Conservation (phyloP, 176 grass and related monocot genomes). For the Aechmea fasciata region DNA sequence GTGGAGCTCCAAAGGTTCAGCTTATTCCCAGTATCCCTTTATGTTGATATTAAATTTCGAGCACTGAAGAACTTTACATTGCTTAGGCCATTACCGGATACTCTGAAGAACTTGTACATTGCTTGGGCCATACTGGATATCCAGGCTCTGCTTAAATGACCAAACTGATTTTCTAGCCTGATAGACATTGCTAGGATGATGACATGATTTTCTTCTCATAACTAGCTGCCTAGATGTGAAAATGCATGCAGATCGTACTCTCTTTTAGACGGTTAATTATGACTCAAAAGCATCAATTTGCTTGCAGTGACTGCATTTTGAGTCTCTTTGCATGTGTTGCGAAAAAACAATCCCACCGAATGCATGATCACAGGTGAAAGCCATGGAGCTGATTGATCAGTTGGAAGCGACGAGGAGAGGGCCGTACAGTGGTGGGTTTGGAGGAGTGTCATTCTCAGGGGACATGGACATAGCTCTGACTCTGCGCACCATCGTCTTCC, state of each 20-base stretch:
- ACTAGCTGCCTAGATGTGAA: too few species aligned
- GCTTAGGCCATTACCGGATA: background rate
- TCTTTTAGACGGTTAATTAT: too few species aligned
- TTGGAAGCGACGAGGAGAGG: constrained; percentile 64
- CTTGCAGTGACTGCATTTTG: background rate
- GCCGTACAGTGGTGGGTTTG: constrained; percentile 75
- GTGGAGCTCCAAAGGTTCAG: constrained; percentile 85
- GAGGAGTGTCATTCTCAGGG: constrained; percentile 53
- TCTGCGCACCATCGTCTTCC: constrained; percentile 71
- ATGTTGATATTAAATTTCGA: background rate
- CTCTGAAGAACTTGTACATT: background rate
- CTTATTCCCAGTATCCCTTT: background rate
- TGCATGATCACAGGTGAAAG: constrained; percentile 47
- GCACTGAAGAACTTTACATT: background rate
- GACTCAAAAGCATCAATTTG: background rate
- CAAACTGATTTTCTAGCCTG: background rate
- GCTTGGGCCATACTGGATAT: background rate
- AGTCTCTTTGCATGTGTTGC: background rate
- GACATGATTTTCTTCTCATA: background rate
- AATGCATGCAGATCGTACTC: too few species aligned
- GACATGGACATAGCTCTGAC: constrained; percentile 79
- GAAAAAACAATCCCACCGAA: background rate
- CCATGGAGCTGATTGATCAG: constrained; percentile 85
- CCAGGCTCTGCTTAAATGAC: background rate
- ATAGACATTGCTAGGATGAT: background rate